A percentile compares a stretch with the other conserved stretches of the same genome.
Conservation (phyloP, 371 early-diverging fungal genomes). For the Dichotomocladium elegans region DNA sequence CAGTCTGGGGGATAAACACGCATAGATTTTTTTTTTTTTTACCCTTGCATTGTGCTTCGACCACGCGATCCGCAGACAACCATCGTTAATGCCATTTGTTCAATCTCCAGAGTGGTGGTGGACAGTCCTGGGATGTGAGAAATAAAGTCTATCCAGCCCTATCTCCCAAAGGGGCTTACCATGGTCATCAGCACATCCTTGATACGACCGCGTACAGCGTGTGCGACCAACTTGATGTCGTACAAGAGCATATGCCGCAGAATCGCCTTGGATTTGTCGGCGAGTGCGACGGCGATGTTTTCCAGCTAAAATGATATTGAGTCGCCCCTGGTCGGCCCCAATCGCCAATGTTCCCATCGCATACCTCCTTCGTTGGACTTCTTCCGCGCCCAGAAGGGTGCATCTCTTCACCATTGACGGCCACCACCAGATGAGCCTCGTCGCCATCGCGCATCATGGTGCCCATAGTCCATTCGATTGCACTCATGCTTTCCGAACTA, state of each 20-base stretch:
- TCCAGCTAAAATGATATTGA: conserved; percentile 20
- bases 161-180: conserved; percentile 16
- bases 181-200: conserved; percentile 40
- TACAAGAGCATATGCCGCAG: conserved; percentile 37
- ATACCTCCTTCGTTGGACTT: conserved; percentile 9
- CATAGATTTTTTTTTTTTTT: not conserved
- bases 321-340: not conserved
- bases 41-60: conserved; percentile 57
- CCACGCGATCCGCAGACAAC: conserved; percentile 59
- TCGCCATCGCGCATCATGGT: conserved; percentile 58
- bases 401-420: conserved; percentile 43
- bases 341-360: not conserved
- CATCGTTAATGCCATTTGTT: conserved; percentile 45
- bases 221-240: conserved; percentile 45
- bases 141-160: no score
- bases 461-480: conserved; percentile 56
- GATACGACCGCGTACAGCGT: conserved; percentile 47
- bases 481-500: conserved; percentile 35
- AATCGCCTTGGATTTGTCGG: conserved; percentile 24
- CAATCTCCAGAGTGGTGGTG: no score
- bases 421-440: conserved; percentile 46
- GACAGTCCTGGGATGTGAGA: no score
- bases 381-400: not conserved
- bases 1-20: not conserved
- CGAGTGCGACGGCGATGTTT: conserved; percentile 23